Conservation (phyloP, 116 monocot species). For the Iris pallida region DNA sequence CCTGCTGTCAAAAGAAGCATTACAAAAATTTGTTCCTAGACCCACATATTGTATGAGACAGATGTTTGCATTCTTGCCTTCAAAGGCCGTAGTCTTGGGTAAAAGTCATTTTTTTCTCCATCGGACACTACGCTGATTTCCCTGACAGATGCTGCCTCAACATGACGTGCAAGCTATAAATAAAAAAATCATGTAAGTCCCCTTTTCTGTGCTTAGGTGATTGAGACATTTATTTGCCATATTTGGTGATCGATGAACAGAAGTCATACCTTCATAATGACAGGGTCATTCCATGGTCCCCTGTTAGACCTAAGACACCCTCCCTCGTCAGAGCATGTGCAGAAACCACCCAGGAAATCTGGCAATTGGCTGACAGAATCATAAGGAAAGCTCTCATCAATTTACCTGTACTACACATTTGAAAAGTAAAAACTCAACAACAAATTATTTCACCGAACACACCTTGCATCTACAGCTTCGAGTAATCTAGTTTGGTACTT, state of each 20-base stretch:
- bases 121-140: slow-evolving; percentile 18
- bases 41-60: not conserved
- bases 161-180: slow-evolving; percentile 30
- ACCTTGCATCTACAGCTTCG: slow-evolving; percentile 44
- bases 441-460: not conserved
- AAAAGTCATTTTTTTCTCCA: slow-evolving; percentile 19
- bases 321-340: slow-evolving; percentile 35
- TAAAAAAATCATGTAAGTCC: not conserved
- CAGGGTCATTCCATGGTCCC: slow-evolving; percentile 62
- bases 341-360: slow-evolving; percentile 50
- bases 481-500: slow-evolving; percentile 44
- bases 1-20: slow-evolving; percentile 14
- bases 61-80: slow-evolving; percentile 21
- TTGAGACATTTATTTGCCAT: not conserved
- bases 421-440: not conserved
- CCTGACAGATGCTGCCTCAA: slow-evolving; percentile 26
- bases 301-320: slow-evolving; percentile 52
- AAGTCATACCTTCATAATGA: slow-evolving; percentile 39
- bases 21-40: not conserved
- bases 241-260: not conserved
- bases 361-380: slow-evolving; percentile 44
- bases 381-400: not conserved
- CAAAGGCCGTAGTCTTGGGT: slow-evolving; percentile 13
- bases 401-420: not conserved
- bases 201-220: not conserved